A percentile compares a stretch with the other conserved stretches of the same genome.
phyloP scores from a whole-genome alignment of 2,329 filamentous ascomycete species.

The Colletotrichum chrysophilum region DNA sequence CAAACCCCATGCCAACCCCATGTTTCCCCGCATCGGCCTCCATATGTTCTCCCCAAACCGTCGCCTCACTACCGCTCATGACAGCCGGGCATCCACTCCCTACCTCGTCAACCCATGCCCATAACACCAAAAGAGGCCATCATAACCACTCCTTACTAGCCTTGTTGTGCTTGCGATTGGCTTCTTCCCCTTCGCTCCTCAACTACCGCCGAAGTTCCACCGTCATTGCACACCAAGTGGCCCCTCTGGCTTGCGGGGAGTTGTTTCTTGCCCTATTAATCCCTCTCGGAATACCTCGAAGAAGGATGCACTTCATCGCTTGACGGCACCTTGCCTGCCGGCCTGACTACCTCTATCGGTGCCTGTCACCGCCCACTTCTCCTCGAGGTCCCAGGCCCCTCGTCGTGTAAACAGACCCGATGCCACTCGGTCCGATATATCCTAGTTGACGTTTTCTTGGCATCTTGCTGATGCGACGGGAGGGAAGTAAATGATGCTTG shows the following conservation, averaged over 20 bases:
- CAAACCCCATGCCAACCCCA: neutral
- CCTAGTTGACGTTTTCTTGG: constrained; percentile 3
- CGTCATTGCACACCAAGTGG: neutral
- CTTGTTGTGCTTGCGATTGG: neutral
- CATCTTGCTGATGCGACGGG: neutral
- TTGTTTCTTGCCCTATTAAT: neutral
- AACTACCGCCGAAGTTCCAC: neutral
- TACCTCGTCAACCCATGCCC: neutral
- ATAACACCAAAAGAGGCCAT: constrained; percentile 5
- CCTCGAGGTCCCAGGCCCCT: neutral
- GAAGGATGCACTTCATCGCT: neutral
- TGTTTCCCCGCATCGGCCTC: constrained; percentile 1
- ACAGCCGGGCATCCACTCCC: constrained; percentile 10
- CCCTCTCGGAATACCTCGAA: neutral
- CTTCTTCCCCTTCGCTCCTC: neutral
- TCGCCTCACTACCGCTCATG: neutral
- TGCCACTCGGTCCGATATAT: constrained; percentile 1
- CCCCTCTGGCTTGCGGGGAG: neutral
- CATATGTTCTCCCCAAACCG: neutral
- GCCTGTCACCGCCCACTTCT: neutral
- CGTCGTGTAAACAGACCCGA: neutral
- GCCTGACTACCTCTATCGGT: neutral
- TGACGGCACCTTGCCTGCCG: neutral
- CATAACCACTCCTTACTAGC: constrained; percentile 1
- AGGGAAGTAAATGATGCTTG: neutral